Percentiles rank a stretch among this genome's conserved stretches.
These are phyloP conservation scores for Hapsidospora chrysogenum DNA, from an alignment of 495 filamentous ascomycete species.

Conservation along the genomic window DNA sequence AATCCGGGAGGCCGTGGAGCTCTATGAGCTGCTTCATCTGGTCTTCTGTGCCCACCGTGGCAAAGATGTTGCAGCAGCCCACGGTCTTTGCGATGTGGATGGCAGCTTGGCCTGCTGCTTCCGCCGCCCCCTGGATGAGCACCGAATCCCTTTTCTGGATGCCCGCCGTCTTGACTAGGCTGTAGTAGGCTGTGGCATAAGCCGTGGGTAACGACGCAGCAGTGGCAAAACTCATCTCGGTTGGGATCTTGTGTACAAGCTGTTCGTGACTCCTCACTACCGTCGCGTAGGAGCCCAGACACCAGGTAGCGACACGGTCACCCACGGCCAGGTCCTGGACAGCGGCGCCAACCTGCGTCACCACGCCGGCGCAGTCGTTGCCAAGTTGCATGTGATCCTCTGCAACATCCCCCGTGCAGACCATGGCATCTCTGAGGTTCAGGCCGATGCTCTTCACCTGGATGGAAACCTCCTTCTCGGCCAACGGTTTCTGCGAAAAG, in stretches of 20 bases:
- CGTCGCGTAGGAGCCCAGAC: conserved; percentile 16
- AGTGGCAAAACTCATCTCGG: conserved; percentile 4
- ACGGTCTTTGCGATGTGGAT: conserved; percentile 29
- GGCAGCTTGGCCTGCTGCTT: conserved; percentile 31
- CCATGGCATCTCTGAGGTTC: conserved; percentile 31
- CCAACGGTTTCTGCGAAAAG: too few species aligned
- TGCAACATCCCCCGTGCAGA: conserved; percentile 10
- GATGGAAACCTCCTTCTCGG: conserved; percentile 26
- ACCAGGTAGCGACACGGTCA: conserved; percentile 23
- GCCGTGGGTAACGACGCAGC: conserved; percentile 16
- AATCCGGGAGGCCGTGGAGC: conserved; percentile 23
- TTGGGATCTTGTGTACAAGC: conserved; percentile 14
- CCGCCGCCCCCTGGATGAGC: conserved; percentile 37
- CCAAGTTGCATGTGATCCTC: too few species aligned
- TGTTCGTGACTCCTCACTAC: conserved; percentile 9
- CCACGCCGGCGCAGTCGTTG: conserved; percentile 7
- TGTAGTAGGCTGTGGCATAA: conserved; percentile 34
- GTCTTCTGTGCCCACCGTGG: conserved; percentile 7
- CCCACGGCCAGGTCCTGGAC: conserved; percentile 18
- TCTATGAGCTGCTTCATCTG: conserved; percentile 23
- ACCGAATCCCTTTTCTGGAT: conserved; percentile 27
- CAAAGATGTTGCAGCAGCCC: conserved; percentile 32
- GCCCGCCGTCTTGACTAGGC: conserved; percentile 18
- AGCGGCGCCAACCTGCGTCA: conserved; percentile 30
- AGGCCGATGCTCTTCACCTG: conserved; percentile 29